A percentile compares a stretch with the other conserved stretches of the same genome.
These are phyloP conservation scores for Candida arabinofermentans DNA, from an alignment of 805 yeast genomes.

Conservation along the genomic window DNA sequence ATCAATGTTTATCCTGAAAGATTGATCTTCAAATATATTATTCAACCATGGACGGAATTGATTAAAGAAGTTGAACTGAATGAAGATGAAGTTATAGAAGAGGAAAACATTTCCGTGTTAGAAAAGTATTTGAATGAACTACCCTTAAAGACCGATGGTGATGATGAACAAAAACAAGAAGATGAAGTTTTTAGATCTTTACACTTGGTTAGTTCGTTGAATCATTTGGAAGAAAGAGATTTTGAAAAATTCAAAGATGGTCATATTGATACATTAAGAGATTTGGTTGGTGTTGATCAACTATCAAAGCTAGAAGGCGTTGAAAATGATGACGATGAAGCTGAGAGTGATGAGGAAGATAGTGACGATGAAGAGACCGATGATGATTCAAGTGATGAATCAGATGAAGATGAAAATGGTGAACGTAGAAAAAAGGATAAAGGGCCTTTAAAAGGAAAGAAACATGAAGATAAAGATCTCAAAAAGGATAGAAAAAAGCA, in stretches of 20 bases:
- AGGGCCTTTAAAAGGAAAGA: conserved; percentile 59
- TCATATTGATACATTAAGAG: conserved; percentile 71
- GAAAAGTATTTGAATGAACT: conserved; percentile 41
- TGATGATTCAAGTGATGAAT: conserved; percentile 27
- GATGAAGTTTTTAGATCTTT: conserved; percentile 86
- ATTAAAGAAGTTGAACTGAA: conserved; percentile 29
- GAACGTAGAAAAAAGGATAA: conserved; percentile 29
- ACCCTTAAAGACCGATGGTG: conserved; percentile 55
- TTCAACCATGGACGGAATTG: conserved; percentile 39
- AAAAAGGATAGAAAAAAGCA: conserved; percentile 72
- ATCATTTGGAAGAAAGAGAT: conserved; percentile 87
- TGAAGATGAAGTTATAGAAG: conserved; percentile 32
- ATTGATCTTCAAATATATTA: conserved; percentile 72
- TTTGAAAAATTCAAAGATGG: conserved; percentile 76
- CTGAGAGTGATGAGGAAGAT: conserved; percentile 26
- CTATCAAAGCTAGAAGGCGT: conserved; percentile 31
- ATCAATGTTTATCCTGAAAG: conserved; percentile 81
- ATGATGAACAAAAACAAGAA: conserved; percentile 50
- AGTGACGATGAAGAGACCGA: conserved; percentile 11
- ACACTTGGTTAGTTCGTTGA: conserved; percentile 72
- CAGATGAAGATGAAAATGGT: conserved; percentile 15
- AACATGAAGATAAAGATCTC: conserved; percentile 70
- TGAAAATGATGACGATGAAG: conserved; percentile 27
- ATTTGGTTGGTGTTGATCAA: conserved; percentile 45
- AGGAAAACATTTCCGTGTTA: conserved; percentile 40